These are phyloP conservation scores for Tephrocybe sp. DNA, from an alignment of 768 basidiomycete species.

Conservation along the genomic window DNA sequence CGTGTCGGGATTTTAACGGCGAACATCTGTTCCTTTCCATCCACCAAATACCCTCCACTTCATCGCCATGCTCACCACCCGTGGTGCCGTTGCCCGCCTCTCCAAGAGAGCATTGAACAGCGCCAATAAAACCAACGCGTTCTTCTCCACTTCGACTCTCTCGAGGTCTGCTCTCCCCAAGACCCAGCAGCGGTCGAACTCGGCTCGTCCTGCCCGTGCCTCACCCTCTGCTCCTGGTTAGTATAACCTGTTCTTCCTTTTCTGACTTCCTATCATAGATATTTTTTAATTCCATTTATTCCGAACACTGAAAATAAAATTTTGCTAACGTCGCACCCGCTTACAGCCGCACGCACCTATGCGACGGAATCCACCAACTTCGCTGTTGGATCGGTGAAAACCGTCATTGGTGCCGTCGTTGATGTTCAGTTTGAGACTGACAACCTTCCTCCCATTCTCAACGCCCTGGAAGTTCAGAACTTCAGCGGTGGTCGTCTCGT, in stretches of 20 bases:
- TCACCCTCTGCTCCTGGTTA: constrained; percentile 54
- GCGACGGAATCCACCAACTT: constrained; percentile 87
- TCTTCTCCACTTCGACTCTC: constrained; percentile 76
- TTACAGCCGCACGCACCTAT: constrained; percentile 71
- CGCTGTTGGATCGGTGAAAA: constrained; percentile 83
- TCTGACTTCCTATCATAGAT: constrained; percentile 6
- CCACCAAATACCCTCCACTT: constrained; percentile 27
- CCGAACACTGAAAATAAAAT: not conserved
- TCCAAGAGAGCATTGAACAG: constrained; percentile 80
- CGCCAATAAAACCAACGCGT: constrained; percentile 74
- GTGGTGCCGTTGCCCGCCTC: constrained; percentile 84
- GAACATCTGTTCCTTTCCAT: constrained; percentile 21
- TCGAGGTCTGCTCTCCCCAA: constrained; percentile 50
- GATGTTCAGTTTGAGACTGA: constrained; percentile 98
- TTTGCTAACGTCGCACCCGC: constrained; percentile 13
- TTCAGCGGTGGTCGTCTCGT: constrained; percentile 96
- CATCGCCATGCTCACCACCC: constrained; percentile 77
- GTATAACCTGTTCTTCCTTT: constrained; percentile 24
- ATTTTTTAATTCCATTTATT: constrained; percentile 12
- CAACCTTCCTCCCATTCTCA: constrained; percentile 94
- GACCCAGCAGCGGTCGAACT: constrained; percentile 43
- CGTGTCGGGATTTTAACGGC: constrained; percentile 40
- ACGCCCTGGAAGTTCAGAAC: constrained; percentile 96
- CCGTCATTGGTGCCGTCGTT: constrained; percentile 99
- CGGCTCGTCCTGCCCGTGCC: constrained; percentile 49